Evolutionary conservation across 2,329 filamentous ascomycete genomes (phyloP), one percentile per base, ranked within the genome.

Genomic region (Penicillium sp.): DNA sequence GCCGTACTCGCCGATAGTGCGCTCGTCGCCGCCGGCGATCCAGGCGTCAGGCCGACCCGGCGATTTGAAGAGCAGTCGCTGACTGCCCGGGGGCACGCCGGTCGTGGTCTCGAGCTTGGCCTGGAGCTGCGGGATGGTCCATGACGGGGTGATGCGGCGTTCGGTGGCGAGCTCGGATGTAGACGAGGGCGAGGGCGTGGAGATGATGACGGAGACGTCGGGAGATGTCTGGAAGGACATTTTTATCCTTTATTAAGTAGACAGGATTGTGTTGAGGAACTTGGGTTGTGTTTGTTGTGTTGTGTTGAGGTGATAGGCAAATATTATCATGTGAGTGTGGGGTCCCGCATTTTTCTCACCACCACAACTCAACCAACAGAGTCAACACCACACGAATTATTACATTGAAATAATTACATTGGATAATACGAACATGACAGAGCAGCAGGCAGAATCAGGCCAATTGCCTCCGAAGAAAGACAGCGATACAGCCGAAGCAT

Each of bases 91-190:
- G 16, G 94, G 93, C 38, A 97, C 86, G 60, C 94, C 94, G 1
- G 93, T 97, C 74, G 97, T 87, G 60, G 91, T 88, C 74, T 97
- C 93, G 52, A 99, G 85, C 73, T 94, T 95, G 53, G 81, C 76
- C 77, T 93, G 96, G 66, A 97, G 82, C 66, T 90, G 86, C 55
- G 82, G 80, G 68, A 99, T 88, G 60, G 87, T 88, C 94, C 94
- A 99, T 64, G 92, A 88, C 14, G 93, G 93, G 24, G 90, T 93
- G 71, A 97, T 86, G 64, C 94, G 90, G 60, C 93, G 89, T 77
- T 99, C 94, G 52, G 91, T 92, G 49, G 87, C 84, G 48, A 78
- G 71, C 42, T 68, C 63, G 14, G 55, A 18, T 52, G 43, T 45
- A 52, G 50, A 63, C 55, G 20, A 57, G 51, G 48, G 12, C 2